Evolutionary conservation across 2,329 filamentous ascomycete species (phyloP).

Genomic region (Sodiomyces alkalinus): DNA sequence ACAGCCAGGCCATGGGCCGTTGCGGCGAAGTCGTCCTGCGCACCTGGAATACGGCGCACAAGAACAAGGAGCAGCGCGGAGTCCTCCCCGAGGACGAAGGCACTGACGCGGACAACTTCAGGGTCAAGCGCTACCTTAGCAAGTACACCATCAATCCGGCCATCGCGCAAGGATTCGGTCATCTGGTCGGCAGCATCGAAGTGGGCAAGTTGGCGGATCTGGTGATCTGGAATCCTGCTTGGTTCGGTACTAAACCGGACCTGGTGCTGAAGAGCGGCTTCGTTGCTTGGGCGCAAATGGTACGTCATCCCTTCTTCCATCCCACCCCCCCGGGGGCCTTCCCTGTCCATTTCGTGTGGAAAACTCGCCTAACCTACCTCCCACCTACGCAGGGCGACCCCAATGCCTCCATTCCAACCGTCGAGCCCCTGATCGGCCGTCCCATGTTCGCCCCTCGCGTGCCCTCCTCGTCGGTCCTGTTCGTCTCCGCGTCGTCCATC

Average conservation of each 20-base stretch:
- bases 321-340: too few species aligned
- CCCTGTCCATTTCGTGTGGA: too few species aligned
- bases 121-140: slow-evolving; percentile 82
- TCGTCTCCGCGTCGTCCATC: slow-evolving; percentile 64
- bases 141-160: slow-evolving; percentile 97
- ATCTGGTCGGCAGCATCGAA: slow-evolving; percentile 76
- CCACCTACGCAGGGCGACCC: slow-evolving; percentile 49
- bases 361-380: too few species aligned
- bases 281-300: slow-evolving; percentile 74
- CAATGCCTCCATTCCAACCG: slow-evolving; percentile 73
- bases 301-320: slow-evolving; percentile 19
- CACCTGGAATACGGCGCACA: slow-evolving; percentile 95
- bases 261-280: slow-evolving; percentile 78
- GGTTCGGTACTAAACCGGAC: slow-evolving; percentile 76
- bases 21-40: slow-evolving; percentile 86
- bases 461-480: slow-evolving; percentile 60
- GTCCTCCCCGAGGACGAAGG: slow-evolving; percentile 61
- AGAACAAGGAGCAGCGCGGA: slow-evolving; percentile 84
- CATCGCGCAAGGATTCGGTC: slow-evolving; percentile 76
- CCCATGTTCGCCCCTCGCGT: slow-evolving; percentile 74
- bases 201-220: slow-evolving; percentile 82
- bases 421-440: slow-evolving; percentile 70
- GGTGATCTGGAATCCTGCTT: slow-evolving; percentile 70
- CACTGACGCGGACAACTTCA: slow-evolving; percentile 72
- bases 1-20: slow-evolving; percentile 93